phyloP scores from a whole-genome alignment of 768 basidiomycete genomes.

The Austroboletus festivus region DNA sequence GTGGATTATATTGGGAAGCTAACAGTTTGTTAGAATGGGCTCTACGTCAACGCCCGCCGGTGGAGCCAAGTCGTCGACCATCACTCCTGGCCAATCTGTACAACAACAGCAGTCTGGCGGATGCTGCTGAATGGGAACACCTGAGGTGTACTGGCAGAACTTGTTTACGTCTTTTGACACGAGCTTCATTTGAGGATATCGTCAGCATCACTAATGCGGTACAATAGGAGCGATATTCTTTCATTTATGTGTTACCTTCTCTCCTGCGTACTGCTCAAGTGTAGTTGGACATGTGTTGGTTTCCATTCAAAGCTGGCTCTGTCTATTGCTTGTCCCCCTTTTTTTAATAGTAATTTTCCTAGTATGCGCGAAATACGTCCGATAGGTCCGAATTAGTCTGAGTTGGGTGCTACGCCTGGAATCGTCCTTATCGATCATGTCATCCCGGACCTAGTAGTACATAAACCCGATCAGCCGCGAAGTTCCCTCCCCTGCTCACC shows the following conservation, averaged over 20 bases:
- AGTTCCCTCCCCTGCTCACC: no score
- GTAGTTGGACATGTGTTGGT: conserved; percentile 27
- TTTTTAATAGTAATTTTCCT: conserved; percentile 18
- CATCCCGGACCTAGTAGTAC: conserved; percentile 1
- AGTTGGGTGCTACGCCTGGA: neutral
- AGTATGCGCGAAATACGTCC: neutral
- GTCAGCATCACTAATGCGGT: conserved; percentile 27
- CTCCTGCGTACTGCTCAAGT: conserved; percentile 25
- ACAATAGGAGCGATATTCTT: conserved; percentile 32
- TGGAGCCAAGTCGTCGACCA: conserved; percentile 76
- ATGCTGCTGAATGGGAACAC: conserved; percentile 64
- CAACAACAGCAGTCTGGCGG: conserved; percentile 68
- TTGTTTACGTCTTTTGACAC: conserved; percentile 16
- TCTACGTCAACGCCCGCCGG: conserved; percentile 72
- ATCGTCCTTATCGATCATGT: conserved; percentile 26
- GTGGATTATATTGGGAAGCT: neutral
- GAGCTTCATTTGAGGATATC: conserved; percentile 21
- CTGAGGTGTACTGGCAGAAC: conserved; percentile 16
- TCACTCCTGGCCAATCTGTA: conserved; percentile 82
- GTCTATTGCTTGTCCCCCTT: conserved; percentile 20
- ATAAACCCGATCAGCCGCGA: conserved; percentile 1
- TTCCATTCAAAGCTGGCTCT: conserved; percentile 23
- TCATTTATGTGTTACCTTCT: conserved; percentile 33
- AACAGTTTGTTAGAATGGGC: conserved; percentile 61
- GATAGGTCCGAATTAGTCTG: no score